Evolutionary conservation across 306 rosid genomes (phyloP), one percentile per base, ranked within the genome.

Genomic region (Acacia melanoxylon): DNA sequence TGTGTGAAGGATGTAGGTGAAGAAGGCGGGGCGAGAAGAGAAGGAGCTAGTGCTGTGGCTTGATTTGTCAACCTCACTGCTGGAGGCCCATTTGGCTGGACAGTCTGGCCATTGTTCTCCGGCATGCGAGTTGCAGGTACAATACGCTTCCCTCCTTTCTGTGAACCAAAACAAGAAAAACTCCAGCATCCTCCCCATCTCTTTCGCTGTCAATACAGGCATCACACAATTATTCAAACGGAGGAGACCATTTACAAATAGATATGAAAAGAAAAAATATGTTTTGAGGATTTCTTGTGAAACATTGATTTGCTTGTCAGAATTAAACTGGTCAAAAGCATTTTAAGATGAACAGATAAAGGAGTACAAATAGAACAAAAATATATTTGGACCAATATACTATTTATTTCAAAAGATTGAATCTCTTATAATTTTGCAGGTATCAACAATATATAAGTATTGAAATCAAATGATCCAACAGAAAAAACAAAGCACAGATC

Each of bases 171-270:
- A 82, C 99, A 96, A 76, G 97, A 92, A 66, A 96, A 87, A 87
- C 93, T 88, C 95, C 72, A 92, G 82, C 98, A 96, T 82, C 98
- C 99, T 80, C 94, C 97, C 99, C 99, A 96, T 88, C 97, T 91
- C 92, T 94, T 96, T 76, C 91, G 85, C 99, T 96, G 98, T 80
- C 87, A 85, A 88, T 54, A 75, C 70, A 85, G 76, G 51, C 49
- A 83, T 68, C 66, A 66, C 27, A 80, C 78, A 61, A 10, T 82
- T 62, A 68, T 46, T 74, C 70, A 65, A 86, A 72, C 45, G 25
- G 70, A 62, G 59, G 74, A 82, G 66, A 61, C 72, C 17, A 79
- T 75, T 31, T 75, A 73, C 70, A 42, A 25, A 82, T 41, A 85
- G 63, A 84, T 79, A 13, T 41, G 44, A 72, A 76, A 78, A 46